Conservation (phyloP, 345 rosid genomes). For the Syzygium grande region DNA sequence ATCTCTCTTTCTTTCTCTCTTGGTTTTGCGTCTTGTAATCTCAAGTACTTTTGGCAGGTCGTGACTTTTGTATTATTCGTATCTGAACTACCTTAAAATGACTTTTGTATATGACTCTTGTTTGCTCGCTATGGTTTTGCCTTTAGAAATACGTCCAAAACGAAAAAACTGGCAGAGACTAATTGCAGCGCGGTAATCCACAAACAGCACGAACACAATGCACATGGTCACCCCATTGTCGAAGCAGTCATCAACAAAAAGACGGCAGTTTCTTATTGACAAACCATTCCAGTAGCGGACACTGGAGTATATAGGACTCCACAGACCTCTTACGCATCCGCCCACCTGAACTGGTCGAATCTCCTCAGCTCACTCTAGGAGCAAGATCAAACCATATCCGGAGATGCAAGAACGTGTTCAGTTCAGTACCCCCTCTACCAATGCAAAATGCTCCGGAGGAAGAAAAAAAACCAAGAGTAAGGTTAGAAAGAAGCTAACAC, state of each 20-base stretch:
- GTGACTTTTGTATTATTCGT: not conserved
- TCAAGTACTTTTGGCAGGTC: not conserved
- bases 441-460: not conserved
- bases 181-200: not conserved
- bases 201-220: not conserved
- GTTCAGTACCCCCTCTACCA: not conserved
- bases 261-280: not conserved
- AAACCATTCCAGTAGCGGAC: not conserved
- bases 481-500: not conserved
- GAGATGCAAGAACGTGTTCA: not conserved
- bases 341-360: not conserved
- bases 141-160: not conserved
- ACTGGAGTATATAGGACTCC: not conserved
- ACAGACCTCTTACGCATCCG: not conserved
- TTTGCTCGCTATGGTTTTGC: not conserved
- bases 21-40: not conserved
- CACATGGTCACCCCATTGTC: not conserved
- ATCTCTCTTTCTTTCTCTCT: not conserved
- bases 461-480: not conserved
- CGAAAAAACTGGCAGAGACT: not conserved
- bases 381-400: not conserved
- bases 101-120: not conserved
- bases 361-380: not conserved
- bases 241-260: not conserved
- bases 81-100: not conserved